Percentiles rank a stretch among this genome's conserved stretches.
Conservation (phyloP, 208 protist species). For the Strigomonas galati region DNA sequence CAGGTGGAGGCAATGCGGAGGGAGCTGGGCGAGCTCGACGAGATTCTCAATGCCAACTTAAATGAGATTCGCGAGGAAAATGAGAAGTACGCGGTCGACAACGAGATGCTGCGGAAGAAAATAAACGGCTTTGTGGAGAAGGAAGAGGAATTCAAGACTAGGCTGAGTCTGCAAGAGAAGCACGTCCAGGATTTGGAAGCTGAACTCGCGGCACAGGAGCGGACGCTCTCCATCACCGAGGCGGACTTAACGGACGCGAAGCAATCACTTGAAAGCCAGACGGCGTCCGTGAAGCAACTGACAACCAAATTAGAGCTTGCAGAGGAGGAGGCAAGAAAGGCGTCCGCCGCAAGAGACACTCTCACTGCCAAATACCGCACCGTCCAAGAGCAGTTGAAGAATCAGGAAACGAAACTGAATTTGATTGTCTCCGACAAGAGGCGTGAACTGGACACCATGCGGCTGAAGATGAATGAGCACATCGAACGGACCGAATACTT, state of each 20-base stretch:
- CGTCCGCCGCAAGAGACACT: neutral
- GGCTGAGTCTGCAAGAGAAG: neutral
- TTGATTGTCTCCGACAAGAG: conserved; percentile 20
- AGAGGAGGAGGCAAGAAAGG: neutral
- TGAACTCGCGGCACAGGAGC: conserved; percentile 8
- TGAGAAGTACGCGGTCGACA: conserved; percentile 43
- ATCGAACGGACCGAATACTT: neutral
- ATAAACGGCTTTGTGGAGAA: conserved; percentile 20
- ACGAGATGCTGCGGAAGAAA: conserved; percentile 29
- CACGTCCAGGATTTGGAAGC: neutral
- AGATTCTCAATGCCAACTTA: conserved; percentile 62
- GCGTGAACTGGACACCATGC: conserved; percentile 17
- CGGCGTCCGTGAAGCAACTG: too few relatives aligned
- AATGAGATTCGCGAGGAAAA: conserved; percentile 77
- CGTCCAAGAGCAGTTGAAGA: conserved; percentile 14
- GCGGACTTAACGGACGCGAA: too few relatives aligned
- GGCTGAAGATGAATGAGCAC: neutral
- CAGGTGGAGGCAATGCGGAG: conserved; percentile 67
- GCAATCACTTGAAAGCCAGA: too few relatives aligned
- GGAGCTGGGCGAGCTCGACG: conserved; percentile 72
- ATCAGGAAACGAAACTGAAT: conserved; percentile 18
- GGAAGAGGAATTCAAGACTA: neutral
- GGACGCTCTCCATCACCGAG: conserved; percentile 13
- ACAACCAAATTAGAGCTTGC: neutral
- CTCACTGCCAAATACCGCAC: conserved; percentile 3